These are phyloP conservation scores for Quercus cerris DNA, from an alignment of 306 rosid genomes.

Conservation along the genomic window DNA sequence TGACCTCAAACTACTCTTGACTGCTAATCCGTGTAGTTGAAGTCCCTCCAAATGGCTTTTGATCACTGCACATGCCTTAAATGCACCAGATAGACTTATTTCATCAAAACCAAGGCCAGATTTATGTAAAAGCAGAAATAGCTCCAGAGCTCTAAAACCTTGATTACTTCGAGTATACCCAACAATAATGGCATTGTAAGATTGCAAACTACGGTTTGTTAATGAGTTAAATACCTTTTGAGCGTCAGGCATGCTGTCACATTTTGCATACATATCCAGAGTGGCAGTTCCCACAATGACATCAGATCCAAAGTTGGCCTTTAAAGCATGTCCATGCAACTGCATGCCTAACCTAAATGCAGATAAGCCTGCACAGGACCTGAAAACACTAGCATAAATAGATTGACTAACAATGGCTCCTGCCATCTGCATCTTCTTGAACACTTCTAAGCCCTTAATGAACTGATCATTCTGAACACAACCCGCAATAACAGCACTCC, in stretches of 20 bases:
- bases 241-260: conserved; percentile 60
- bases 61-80: conserved; percentile 63
- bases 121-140: conserved; percentile 51
- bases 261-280: conserved; percentile 86
- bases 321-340: conserved; percentile 71
- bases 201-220: conserved; percentile 55
- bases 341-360: conserved; percentile 60
- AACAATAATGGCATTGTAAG: conserved; percentile 71
- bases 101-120: conserved; percentile 56
- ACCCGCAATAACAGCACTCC: conserved; percentile 86
- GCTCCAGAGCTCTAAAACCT: conserved; percentile 56
- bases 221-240: conserved; percentile 51
- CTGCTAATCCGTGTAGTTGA: conserved; percentile 71
- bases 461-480: conserved; percentile 64
- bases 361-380: conserved; percentile 79
- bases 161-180: conserved; percentile 58
- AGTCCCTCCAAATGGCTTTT: conserved; percentile 52
- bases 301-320: conserved; percentile 59
- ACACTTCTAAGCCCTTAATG: conserved; percentile 49
- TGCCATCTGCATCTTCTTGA: conserved; percentile 58
- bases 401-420: conserved; percentile 80
- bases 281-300: conserved; percentile 78
- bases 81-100: conserved; percentile 66
- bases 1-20: conserved; percentile 50
- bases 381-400: conserved; percentile 75